Evolutionary conservation across 495 filamentous ascomycete genomes (phyloP).

Genomic region (Penicillium bovifimosum): DNA sequence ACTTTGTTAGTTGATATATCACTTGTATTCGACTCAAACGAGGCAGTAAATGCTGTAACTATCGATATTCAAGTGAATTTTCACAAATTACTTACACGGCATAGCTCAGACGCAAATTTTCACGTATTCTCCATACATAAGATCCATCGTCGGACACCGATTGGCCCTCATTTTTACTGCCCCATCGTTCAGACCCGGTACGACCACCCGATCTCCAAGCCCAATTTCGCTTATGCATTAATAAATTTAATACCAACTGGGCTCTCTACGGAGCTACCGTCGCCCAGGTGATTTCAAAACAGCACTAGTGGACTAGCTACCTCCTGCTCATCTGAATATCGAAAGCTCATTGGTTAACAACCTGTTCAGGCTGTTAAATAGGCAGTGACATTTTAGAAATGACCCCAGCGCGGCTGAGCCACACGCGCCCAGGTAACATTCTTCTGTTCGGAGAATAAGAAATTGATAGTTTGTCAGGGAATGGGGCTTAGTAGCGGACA

Average conservation of each 20-base stretch:
- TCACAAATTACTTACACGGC: background rate
- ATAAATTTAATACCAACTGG: no score
- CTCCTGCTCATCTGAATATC: background rate
- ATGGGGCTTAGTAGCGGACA: no score
- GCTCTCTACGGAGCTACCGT: no score
- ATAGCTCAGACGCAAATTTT: background rate
- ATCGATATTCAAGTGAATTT: no score
- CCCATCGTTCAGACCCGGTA: constrained; percentile 18
- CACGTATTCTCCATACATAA: constrained; percentile 25
- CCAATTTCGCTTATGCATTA: constrained; percentile 36
- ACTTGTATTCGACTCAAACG: no score
- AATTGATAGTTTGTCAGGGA: no score
- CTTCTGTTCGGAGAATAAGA: background rate
- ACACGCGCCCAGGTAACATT: background rate
- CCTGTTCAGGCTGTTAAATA: no score
- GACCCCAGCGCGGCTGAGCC: background rate
- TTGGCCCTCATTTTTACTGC: constrained; percentile 10
- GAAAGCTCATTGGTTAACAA: no score
- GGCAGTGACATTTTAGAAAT: background rate
- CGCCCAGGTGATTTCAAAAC: background rate
- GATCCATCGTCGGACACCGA: constrained; percentile 11
- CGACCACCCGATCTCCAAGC: constrained; percentile 21
- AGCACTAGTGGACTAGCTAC: background rate
- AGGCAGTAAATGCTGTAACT: no score
- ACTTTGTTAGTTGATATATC: no score